Evolutionary conservation across 1,284 basidiomycete genomes (phyloP).

Genomic region (Puccinia sorghi): DNA sequence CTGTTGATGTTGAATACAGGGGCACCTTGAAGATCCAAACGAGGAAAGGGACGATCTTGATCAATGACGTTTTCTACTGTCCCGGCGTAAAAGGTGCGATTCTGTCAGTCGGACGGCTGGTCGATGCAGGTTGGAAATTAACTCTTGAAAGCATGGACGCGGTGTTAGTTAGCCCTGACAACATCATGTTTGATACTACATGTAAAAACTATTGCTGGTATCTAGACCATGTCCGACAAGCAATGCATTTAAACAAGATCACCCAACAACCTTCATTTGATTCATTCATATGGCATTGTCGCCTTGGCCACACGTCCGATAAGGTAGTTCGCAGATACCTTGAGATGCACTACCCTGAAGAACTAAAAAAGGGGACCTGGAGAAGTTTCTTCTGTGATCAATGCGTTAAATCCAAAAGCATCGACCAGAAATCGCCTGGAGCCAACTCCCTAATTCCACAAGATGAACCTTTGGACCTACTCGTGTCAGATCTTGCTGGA

Average conservation of each 20-base stretch:
- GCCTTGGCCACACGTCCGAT: not conserved
- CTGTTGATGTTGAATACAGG: not conserved
- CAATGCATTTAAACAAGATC: not conserved
- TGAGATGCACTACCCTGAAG: not conserved
- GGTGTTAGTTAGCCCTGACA: not conserved
- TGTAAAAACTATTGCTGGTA: constrained; percentile 15
- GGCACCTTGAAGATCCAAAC: not conserved
- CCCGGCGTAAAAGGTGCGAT: not conserved
- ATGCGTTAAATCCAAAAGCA: not conserved
- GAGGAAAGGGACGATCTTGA: not conserved
- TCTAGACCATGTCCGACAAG: not conserved
- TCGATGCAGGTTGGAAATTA: not conserved
- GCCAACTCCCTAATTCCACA: not conserved
- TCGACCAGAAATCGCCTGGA: not conserved
- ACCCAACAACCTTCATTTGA: not conserved
- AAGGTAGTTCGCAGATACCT: not conserved
- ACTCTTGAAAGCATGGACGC: too few relatives aligned
- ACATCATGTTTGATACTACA: not conserved
- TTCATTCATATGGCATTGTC: not conserved
- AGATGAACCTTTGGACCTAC: not conserved
- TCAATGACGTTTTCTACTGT: constrained; percentile 9
- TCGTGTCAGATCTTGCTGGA: not conserved
- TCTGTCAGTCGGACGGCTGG: not conserved
- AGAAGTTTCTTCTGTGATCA: not conserved
- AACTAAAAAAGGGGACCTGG: not conserved